Conservation (phyloP, 345 rosid genomes). For the Cardamine resedifolia region DNA sequence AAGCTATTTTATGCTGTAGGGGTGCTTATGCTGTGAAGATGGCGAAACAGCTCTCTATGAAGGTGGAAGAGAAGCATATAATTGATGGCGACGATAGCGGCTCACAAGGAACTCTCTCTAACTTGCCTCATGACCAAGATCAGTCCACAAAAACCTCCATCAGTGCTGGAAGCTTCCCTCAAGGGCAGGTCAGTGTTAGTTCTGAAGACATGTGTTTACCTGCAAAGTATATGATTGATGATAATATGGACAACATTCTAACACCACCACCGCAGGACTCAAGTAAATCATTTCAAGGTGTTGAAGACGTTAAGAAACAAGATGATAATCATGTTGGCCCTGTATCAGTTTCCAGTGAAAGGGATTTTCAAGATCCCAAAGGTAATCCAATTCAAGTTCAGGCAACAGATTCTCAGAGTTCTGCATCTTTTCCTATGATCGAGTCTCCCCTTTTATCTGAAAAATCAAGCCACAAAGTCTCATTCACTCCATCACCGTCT, state of each 20-base stretch:
- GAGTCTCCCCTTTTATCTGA: slow-evolving; percentile 87
- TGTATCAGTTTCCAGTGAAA: slow-evolving; percentile 58
- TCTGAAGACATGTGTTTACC: slow-evolving; percentile 66
- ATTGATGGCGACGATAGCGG: slow-evolving; percentile 77
- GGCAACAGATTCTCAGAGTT: slow-evolving; percentile 64
- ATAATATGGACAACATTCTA: slow-evolving; percentile 48
- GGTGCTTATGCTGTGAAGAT: slow-evolving; percentile 84
- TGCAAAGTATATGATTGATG: slow-evolving; percentile 45
- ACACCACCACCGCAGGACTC: slow-evolving; percentile 49
- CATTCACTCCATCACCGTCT: slow-evolving; percentile 57
- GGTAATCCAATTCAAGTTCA: slow-evolving; percentile 43
- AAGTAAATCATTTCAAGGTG: slow-evolving; percentile 49
- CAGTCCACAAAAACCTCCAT: slow-evolving; percentile 82
- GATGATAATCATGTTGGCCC: slow-evolving; percentile 52
- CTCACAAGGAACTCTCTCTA: slow-evolving; percentile 78
- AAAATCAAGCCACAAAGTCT: slow-evolving; percentile 62
- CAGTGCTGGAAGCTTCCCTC: slow-evolving; percentile 89
- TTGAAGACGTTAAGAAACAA: slow-evolving; percentile 45
- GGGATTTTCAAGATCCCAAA: slow-evolving; percentile 43
- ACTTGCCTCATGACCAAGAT: slow-evolving; percentile 83
- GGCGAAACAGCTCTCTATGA: slow-evolving; percentile 75
- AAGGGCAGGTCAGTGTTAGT: slow-evolving; percentile 78
- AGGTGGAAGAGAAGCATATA: slow-evolving; percentile 73
- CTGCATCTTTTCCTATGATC: slow-evolving; percentile 51
- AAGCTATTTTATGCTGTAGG: slow-evolving; percentile 48